Percentiles rank a stretch among this genome's conserved stretches.
phyloP scores from a whole-genome alignment of 805 yeast genomes.

The Spathaspora hagerdaliae region DNA sequence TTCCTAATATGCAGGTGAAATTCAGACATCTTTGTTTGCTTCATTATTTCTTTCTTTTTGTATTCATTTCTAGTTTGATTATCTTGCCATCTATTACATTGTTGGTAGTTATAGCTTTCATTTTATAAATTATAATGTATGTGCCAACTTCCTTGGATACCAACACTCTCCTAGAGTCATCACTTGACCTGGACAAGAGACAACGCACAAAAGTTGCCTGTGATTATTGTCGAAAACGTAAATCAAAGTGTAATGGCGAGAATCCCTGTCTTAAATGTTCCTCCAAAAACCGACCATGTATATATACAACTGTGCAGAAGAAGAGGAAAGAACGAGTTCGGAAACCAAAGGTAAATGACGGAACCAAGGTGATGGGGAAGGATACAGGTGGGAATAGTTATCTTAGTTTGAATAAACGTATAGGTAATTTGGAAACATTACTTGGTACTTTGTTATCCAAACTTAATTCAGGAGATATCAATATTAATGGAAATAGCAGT shows the following conservation, averaged over 20 bases:
- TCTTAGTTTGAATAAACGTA: constrained; percentile 9
- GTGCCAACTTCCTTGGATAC: no score
- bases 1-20: no score
- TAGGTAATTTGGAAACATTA: constrained; percentile 13
- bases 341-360: constrained; percentile 8
- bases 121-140: no score
- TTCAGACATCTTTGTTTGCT: no score
- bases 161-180: no score
- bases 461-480: constrained; percentile 5
- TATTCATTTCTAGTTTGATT: no score
- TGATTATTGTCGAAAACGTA: constrained; percentile 44
- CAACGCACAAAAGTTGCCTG: constrained; percentile 33
- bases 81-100: no score
- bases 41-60: no score
- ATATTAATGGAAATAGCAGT: not conserved
- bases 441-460: constrained; percentile 13
- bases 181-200: constrained; percentile 2
- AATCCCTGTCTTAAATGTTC: constrained; percentile 41
- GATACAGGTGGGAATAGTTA: constrained; percentile 3
- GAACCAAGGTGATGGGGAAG: not conserved
- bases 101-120: no score
- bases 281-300: constrained; percentile 28
- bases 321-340: constrained; percentile 12
- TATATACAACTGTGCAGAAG: constrained; percentile 12
- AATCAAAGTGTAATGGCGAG: constrained; percentile 49